Conservation (phyloP, 2,329 filamentous ascomycete species). For the Fusarium sp. region DNA sequence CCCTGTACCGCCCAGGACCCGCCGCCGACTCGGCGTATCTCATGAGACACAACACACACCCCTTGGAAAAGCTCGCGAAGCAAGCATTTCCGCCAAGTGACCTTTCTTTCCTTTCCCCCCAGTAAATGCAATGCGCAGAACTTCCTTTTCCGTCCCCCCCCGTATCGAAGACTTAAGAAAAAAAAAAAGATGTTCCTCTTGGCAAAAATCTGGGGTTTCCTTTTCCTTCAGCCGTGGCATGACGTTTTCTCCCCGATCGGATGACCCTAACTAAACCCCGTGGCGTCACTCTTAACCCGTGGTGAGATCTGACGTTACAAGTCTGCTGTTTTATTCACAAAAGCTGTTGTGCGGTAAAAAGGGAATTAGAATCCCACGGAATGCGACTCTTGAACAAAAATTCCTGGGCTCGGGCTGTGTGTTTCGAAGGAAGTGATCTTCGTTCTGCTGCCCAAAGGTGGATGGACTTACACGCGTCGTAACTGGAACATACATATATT, state of each 20-base stretch:
- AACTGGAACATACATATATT: not conserved
- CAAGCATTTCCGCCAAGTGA: conserved; percentile 4
- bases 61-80: not conserved
- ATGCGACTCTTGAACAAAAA: not conserved
- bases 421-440: not conserved
- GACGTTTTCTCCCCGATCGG: conserved; percentile 2
- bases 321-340: not conserved
- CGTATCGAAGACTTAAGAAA: not conserved
- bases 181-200: not conserved
- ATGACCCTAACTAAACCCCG: not conserved
- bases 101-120: not conserved
- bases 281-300: conserved; percentile 1
- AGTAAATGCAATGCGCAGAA: not conserved
- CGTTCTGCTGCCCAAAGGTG: not conserved
- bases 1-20: not conserved
- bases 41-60: not conserved
- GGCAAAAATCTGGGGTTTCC: conserved; percentile 6
- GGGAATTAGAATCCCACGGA: not conserved
- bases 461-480: conserved; percentile 1
- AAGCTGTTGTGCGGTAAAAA: not conserved
- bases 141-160: not conserved
- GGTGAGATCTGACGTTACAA: conserved; percentile 12
- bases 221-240: conserved; percentile 2
- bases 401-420: not conserved
- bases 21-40: not conserved